A percentile compares a stretch with the other conserved stretches of the same genome.
These are phyloP conservation scores for Ogataea philodendri DNA, from an alignment of 805 yeast genomes.

Conservation along the genomic window DNA sequence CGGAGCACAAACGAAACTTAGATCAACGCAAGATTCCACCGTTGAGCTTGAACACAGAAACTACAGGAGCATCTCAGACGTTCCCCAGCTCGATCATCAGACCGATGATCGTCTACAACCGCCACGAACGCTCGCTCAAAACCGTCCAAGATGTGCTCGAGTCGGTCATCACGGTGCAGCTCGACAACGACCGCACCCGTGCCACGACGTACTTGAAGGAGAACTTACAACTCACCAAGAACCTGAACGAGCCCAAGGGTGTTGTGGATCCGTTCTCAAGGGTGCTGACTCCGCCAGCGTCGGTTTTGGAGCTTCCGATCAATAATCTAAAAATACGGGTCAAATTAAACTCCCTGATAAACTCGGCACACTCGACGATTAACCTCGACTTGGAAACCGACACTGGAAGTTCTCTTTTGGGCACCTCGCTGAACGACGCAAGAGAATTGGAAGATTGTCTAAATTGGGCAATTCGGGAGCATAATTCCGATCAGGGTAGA, in stretches of 20 bases:
- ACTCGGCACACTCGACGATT: slow-evolving; percentile 21
- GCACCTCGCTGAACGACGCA: slow-evolving; percentile 48
- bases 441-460: slow-evolving; percentile 55
- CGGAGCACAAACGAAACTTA: slow-evolving; percentile 50
- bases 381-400: slow-evolving; percentile 11
- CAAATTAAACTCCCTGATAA: slow-evolving; percentile 14
- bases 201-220: slow-evolving; percentile 16
- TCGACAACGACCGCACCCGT: slow-evolving; percentile 22
- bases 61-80: slow-evolving; percentile 8
- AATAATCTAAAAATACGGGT: slow-evolving; percentile 16
- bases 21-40: slow-evolving; percentile 45
- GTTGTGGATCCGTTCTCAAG: slow-evolving; percentile 24
- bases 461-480: slow-evolving; percentile 46
- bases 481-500: slow-evolving; percentile 1
- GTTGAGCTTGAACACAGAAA: slow-evolving; percentile 40
- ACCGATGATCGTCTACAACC: slow-evolving; percentile 58
- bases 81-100: slow-evolving; percentile 41
- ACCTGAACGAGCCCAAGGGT: slow-evolving; percentile 23
- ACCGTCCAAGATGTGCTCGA: slow-evolving; percentile 32
- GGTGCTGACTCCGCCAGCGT: slow-evolving; percentile 24
- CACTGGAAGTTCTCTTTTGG: slow-evolving; percentile 35
- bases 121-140: slow-evolving; percentile 47
- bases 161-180: slow-evolving; percentile 14
- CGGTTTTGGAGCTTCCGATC: slow-evolving; percentile 17
- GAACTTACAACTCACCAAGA: slow-evolving; percentile 17